Evolutionary conservation across 2,329 filamentous ascomycete species (phyloP).

Genomic region (Fusarium sp.): DNA sequence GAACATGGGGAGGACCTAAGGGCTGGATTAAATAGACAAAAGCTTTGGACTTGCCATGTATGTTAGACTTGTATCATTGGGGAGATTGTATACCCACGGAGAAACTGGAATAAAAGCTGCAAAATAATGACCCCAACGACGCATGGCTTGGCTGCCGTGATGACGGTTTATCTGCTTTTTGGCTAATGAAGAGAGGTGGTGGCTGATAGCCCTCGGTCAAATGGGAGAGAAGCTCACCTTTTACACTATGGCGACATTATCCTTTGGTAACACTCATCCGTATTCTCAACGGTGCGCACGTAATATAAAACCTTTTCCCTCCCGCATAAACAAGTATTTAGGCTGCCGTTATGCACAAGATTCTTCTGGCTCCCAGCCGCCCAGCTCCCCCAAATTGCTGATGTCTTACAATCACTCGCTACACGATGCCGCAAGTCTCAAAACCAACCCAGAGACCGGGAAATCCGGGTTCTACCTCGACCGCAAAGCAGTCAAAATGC

Average conservation of each 20-base stretch:
- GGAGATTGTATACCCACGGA: slow-evolving; percentile 13
- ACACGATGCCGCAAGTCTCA: neutral
- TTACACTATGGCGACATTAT: no score
- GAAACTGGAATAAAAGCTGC: neutral
- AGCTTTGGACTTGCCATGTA: slow-evolving; percentile 17
- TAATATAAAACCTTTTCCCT: neutral
- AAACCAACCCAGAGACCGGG: neutral
- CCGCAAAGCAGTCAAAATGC: neutral
- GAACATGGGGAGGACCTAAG: slow-evolving; percentile 70
- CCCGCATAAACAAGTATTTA: accelerated
- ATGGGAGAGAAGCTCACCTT: neutral
- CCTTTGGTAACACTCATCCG: no score
- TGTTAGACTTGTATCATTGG: slow-evolving; percentile 12
- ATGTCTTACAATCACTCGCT: neutral
- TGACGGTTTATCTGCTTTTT: neutral
- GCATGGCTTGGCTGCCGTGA: accelerated
- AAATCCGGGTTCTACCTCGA: neutral
- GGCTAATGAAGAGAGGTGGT: neutral
- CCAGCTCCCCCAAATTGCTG: neutral
- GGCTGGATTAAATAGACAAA: slow-evolving; percentile 55
- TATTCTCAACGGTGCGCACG: no score
- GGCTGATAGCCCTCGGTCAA: neutral
- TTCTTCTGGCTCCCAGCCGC: neutral
- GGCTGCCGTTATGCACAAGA: neutral
- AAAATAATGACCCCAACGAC: neutral